Conservation (phyloP, 2,329 filamentous ascomycete species). For the Colletotrichum sp. region DNA sequence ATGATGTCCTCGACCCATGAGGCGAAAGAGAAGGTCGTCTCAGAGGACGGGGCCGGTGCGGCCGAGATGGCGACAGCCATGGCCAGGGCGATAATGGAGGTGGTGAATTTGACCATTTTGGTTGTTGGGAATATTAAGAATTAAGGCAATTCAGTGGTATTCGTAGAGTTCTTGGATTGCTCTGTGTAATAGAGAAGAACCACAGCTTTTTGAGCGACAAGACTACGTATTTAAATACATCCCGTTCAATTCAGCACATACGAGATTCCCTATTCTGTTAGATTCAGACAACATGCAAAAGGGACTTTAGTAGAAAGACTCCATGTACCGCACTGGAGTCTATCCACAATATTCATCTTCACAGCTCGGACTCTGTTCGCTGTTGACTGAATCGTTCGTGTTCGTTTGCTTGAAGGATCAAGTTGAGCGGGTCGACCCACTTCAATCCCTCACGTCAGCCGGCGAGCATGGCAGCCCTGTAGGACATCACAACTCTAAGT, state of each 20-base stretch:
- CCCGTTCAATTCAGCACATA: neutral
- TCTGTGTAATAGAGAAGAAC: neutral
- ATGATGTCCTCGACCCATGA: constrained; percentile 7
- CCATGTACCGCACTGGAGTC: neutral
- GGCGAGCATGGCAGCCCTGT: neutral
- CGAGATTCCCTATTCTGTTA: neutral
- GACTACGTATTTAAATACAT: neutral
- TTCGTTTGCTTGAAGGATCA: neutral
- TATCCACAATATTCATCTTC: neutral
- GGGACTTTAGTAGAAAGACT: neutral
- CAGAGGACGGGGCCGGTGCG: neutral
- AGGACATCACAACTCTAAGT: neutral
- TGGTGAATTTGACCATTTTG: neutral
- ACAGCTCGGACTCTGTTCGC: neutral
- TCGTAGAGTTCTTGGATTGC: neutral
- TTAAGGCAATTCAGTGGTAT: too few relatives aligned
- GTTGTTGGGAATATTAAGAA: neutral
- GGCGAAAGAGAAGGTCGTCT: constrained; percentile 9
- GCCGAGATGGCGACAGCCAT: neutral
- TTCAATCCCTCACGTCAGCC: neutral
- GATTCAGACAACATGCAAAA: neutral
- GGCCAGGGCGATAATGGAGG: neutral
- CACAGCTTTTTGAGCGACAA: neutral
- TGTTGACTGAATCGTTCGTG: neutral
- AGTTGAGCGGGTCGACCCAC: neutral